phyloP scores from a whole-genome alignment of 352 stramenopile genomes.

The Phytophthora uliginosa region DNA sequence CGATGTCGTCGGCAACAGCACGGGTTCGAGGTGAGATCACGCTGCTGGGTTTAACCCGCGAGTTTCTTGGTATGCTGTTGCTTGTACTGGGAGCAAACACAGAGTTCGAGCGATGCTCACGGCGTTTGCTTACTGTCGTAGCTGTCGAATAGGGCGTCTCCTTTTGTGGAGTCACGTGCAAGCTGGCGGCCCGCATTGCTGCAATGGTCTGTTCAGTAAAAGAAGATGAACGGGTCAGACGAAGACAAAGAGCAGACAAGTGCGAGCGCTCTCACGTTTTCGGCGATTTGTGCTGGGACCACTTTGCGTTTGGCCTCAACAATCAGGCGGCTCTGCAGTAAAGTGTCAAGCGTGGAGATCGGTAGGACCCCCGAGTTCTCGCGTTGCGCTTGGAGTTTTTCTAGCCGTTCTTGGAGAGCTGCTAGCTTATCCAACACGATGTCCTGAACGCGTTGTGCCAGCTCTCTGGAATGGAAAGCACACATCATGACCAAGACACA shows the following conservation, averaged over 20 bases:
- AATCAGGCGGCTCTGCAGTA: conserved; percentile 65
- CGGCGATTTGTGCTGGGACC: conserved; percentile 46
- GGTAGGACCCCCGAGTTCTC: conserved; percentile 59
- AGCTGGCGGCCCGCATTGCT: conserved; percentile 48
- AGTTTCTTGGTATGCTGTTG: conserved; percentile 1
- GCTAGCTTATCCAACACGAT: conserved; percentile 53
- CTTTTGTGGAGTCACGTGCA: conserved; percentile 29
- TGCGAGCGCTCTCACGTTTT: conserved; percentile 41
- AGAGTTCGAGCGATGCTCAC: conserved; percentile 20
- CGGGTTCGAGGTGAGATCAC: conserved; percentile 40
- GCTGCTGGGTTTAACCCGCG: conserved; percentile 31
- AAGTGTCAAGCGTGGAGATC: conserved; percentile 43
- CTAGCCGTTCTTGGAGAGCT: conserved; percentile 48
- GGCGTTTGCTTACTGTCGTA: conserved; percentile 3
- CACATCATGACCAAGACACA: not conserved
- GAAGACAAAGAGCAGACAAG: not conserved
- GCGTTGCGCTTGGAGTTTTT: conserved; percentile 52
- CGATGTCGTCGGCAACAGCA: conserved; percentile 8
- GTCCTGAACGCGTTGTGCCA: conserved; percentile 49
- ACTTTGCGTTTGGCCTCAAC: conserved; percentile 78
- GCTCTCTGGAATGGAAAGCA: conserved; percentile 38
- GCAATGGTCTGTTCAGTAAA: conserved; percentile 45
- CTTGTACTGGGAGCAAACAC: not conserved
- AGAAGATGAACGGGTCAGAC: not conserved
- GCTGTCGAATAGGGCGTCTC: not conserved